phyloP scores from a whole-genome alignment of 1,284 basidiomycete species.

The Irpex rosettiformis region DNA sequence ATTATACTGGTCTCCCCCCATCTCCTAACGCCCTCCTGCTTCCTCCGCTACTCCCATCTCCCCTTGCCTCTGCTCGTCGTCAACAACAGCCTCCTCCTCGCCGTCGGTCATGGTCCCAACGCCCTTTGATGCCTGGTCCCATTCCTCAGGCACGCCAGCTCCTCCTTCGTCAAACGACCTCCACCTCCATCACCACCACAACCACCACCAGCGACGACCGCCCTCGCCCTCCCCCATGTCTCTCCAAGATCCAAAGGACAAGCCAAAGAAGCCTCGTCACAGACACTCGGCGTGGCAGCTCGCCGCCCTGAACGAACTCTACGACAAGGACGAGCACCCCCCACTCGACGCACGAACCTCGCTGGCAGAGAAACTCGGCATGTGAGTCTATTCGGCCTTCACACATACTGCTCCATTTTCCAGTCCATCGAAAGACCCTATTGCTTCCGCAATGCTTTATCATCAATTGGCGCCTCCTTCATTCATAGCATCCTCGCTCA shows the following conservation, averaged over 20 bases:
- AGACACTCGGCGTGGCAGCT: constrained; percentile 69
- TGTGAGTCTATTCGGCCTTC: constrained; percentile 44
- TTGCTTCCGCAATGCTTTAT: constrained; percentile 2
- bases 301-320: constrained; percentile 70
- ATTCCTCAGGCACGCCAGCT: constrained; percentile 16
- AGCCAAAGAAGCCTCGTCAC: constrained; percentile 70
- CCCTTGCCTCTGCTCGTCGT: constrained; percentile 14
- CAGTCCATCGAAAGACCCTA: background rate
- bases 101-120: constrained; percentile 32
- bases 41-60: background rate
- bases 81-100: constrained; percentile 10
- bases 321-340: constrained; percentile 74
- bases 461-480: constrained; percentile 5
- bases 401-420: background rate
- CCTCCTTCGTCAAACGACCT: constrained; percentile 21
- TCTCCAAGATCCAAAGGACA: constrained; percentile 33
- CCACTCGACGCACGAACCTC: constrained; percentile 59
- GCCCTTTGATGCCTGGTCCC: constrained; percentile 27
- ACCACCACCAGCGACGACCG: constrained; percentile 21
- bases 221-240: constrained; percentile 17
- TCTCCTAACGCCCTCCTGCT: constrained; percentile 22
- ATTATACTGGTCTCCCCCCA: constrained; percentile 22
- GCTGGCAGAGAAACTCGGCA: constrained; percentile 66
- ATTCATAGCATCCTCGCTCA: background rate
- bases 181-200: no score